Evolutionary conservation across 2,329 filamentous ascomycete species (phyloP).

Genomic region (Cadophora malorum): DNA sequence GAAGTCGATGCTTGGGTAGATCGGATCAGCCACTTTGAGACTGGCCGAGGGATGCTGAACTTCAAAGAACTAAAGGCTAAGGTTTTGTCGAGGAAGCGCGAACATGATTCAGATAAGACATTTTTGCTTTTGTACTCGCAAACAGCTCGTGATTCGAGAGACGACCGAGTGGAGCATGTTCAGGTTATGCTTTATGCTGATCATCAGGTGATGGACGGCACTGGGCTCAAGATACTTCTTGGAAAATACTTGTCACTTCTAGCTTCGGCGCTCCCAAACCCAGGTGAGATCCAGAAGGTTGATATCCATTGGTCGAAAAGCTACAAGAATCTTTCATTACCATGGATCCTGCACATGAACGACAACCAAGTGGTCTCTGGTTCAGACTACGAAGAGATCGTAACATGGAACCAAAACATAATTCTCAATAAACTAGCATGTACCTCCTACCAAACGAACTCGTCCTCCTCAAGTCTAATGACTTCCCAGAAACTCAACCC

Average conservation of each 20-base stretch:
- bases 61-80: slow-evolving; percentile 28
- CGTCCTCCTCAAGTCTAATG: not conserved
- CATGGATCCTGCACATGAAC: slow-evolving; percentile 36
- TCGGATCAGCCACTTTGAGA: slow-evolving; percentile 20
- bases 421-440: slow-evolving; percentile 29
- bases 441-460: not conserved
- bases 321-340: slow-evolving; percentile 29
- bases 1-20: slow-evolving; percentile 25
- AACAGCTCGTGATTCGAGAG: not conserved
- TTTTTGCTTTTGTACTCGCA: slow-evolving; percentile 25
- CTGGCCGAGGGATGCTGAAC: not conserved
- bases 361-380: slow-evolving; percentile 28
- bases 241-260: slow-evolving; percentile 33
- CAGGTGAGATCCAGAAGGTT: not conserved
- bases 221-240: slow-evolving; percentile 36
- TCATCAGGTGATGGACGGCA: slow-evolving; percentile 39
- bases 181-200: slow-evolving; percentile 35
- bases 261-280: slow-evolving; percentile 11
- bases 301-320: slow-evolving; percentile 29
- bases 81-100: slow-evolving; percentile 21
- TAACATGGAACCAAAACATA: slow-evolving; percentile 26
- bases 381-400: slow-evolving; percentile 20
- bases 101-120: slow-evolving; percentile 19
- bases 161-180: slow-evolving; percentile 18
- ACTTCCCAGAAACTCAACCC: slow-evolving; percentile 29